phyloP scores from a whole-genome alignment of 768 basidiomycete species.

The Chalciporus chontae region DNA sequence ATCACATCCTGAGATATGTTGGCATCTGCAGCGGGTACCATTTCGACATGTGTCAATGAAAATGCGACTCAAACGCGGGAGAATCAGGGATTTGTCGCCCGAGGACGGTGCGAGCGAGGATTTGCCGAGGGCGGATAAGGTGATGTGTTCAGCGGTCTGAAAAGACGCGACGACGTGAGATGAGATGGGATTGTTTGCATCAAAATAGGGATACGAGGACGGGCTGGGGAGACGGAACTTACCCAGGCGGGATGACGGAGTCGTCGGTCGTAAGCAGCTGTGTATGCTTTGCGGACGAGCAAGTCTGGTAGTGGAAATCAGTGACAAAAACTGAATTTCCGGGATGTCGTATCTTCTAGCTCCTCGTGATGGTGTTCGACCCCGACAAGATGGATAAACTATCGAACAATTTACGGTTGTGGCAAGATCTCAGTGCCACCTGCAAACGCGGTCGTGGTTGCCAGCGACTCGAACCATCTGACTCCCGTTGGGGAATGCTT shows the following conservation, averaged over 20 bases:
- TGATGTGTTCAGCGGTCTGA: slow-evolving; percentile 95
- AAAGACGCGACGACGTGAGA: not conserved
- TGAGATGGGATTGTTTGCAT: not conserved
- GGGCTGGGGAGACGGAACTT: slow-evolving; percentile 14
- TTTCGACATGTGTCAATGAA: slow-evolving; percentile 24
- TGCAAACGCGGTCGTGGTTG: no score
- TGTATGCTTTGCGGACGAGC: slow-evolving; percentile 78
- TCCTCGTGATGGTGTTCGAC: no score
- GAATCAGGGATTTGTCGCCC: slow-evolving; percentile 25
- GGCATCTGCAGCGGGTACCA: slow-evolving; percentile 97
- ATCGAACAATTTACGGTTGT: no score
- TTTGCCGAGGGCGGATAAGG: slow-evolving; percentile 65
- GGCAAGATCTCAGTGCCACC: no score
- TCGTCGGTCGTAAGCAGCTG: slow-evolving; percentile 86
- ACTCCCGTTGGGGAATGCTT: no score
- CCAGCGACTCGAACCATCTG: no score
- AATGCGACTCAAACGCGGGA: no score
- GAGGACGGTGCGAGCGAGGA: slow-evolving; percentile 35
- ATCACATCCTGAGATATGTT: slow-evolving; percentile 90
- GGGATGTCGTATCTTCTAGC: no score
- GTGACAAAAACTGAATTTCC: no score
- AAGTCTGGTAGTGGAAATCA: slow-evolving; percentile 80
- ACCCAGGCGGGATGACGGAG: slow-evolving; percentile 95
- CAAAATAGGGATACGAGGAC: not conserved
- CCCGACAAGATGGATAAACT: no score